Evolutionary conservation across 768 basidiomycete genomes (phyloP).

Genomic region (Artomyces pyxidatus): DNA sequence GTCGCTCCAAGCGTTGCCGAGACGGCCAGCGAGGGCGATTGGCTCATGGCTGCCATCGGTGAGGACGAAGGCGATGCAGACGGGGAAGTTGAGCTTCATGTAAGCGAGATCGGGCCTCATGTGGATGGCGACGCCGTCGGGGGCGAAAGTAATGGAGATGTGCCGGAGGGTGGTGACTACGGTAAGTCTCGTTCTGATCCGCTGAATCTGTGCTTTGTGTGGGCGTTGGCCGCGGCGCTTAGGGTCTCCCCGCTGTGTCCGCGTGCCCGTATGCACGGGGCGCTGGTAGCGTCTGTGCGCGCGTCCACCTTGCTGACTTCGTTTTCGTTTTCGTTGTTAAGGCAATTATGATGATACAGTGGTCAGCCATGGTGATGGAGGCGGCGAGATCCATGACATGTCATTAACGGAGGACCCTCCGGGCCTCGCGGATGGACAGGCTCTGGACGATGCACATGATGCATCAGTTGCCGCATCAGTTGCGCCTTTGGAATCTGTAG

Average conservation of each 20-base stretch:
- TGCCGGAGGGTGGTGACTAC: neutral
- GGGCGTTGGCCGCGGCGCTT: slow-evolving; percentile 21
- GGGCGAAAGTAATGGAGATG: neutral
- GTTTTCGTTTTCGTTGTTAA: slow-evolving; percentile 40
- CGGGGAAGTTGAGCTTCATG: slow-evolving; percentile 18
- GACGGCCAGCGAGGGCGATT: slow-evolving; percentile 67
- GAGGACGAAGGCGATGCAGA: slow-evolving; percentile 53
- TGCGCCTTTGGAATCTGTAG: slow-evolving; percentile 1
- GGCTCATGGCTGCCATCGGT: slow-evolving; percentile 84
- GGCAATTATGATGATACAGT: slow-evolving; percentile 36
- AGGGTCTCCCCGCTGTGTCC: slow-evolving; percentile 22
- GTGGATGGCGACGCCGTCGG: slow-evolving; percentile 3
- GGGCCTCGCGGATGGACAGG: slow-evolving; percentile 14
- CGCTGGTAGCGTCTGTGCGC: slow-evolving; percentile 11
- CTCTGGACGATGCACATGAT: slow-evolving; percentile 14
- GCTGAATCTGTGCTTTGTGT: slow-evolving; percentile 20
- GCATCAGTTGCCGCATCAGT: slow-evolving; percentile 2
- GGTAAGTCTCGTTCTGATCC: slow-evolving; percentile 12
- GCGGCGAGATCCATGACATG: slow-evolving; percentile 13
- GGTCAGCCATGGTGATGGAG: slow-evolving; percentile 16
- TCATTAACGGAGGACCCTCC: slow-evolving; percentile 9
- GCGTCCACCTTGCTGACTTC: slow-evolving; percentile 55
- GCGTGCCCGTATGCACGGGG: slow-evolving; percentile 12
- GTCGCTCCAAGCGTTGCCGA: slow-evolving; percentile 61
- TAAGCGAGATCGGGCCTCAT: slow-evolving; percentile 5